Evolutionary conservation across 2,329 filamentous ascomycete species (phyloP).

Genomic region (Cucurbitaria berberidis): DNA sequence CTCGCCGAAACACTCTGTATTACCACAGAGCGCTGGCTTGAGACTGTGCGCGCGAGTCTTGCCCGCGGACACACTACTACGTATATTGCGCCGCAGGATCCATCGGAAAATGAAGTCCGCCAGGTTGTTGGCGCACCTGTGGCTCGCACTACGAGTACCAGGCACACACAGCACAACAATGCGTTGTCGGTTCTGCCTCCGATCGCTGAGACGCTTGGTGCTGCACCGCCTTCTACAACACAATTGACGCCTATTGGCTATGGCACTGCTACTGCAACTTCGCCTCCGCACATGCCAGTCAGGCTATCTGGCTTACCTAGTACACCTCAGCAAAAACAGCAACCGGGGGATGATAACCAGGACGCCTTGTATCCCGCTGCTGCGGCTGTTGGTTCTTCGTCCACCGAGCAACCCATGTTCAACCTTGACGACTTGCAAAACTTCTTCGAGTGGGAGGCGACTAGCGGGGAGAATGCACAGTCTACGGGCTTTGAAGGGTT

Average conservation of each 20-base stretch:
- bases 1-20: constrained; percentile 39
- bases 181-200: constrained; percentile 23
- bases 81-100: constrained; percentile 40
- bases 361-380: constrained; percentile 17
- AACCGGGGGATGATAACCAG: constrained; percentile 10
- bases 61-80: constrained; percentile 33
- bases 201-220: constrained; percentile 14
- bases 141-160: neutral
- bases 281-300: no score
- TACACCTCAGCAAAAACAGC: constrained; percentile 9
- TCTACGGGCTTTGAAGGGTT: constrained; percentile 39
- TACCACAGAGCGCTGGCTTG: constrained; percentile 40
- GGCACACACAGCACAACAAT: constrained; percentile 6
- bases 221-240: constrained; percentile 14
- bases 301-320: neutral
- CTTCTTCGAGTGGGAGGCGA: constrained; percentile 42
- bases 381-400: no score
- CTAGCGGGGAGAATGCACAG: constrained; percentile 31
- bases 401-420: constrained; percentile 39
- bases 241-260: constrained; percentile 15
- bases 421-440: constrained; percentile 42
- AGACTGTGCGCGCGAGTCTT: constrained; percentile 38
- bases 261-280: neutral
- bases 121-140: constrained; percentile 27
- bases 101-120: constrained; percentile 34